Conservation (phyloP, 176 grass and related monocot species). For the Avena atlantica region DNA sequence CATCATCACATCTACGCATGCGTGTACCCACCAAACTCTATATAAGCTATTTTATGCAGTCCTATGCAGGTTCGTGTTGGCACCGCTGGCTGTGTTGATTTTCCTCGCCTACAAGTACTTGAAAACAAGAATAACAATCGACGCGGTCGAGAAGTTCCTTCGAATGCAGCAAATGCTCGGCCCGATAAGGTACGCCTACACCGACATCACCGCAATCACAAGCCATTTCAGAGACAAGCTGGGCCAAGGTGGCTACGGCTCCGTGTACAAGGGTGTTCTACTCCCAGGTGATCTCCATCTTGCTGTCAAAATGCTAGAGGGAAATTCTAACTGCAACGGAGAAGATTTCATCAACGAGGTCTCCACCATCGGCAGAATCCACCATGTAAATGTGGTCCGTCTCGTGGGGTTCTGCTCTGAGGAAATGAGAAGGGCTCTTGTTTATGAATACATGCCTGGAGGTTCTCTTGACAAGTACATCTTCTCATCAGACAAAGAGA, state of each 20-base stretch:
- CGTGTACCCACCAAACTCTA: too few species aligned
- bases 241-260: slow-evolving; percentile 58
- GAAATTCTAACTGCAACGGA: slow-evolving; percentile 38
- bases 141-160: too few species aligned
- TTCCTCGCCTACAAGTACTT: too few species aligned
- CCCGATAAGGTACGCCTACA: slow-evolving; percentile 51
- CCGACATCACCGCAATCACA: slow-evolving; percentile 57
- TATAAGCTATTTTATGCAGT: too few species aligned
- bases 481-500: not conserved
- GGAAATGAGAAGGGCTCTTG: slow-evolving; percentile 36
- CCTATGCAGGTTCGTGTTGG: too few species aligned
- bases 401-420: slow-evolving; percentile 46
- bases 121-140: too few species aligned
- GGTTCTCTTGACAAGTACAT: slow-evolving; percentile 64
- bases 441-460: slow-evolving; percentile 56
- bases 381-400: slow-evolving; percentile 54
- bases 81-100: too few species aligned
- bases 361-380: slow-evolving; percentile 49
- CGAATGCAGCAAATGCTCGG: slow-evolving; percentile 31
- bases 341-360: slow-evolving; percentile 71
- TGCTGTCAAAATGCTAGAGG: slow-evolving; percentile 51
- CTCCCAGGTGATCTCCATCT: slow-evolving; percentile 1
- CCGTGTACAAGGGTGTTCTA: slow-evolving; percentile 45
- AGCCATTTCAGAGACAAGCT: slow-evolving; percentile 55
- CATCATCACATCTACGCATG: too few species aligned